Evolutionary conservation across 2,329 filamentous ascomycete species (phyloP).

Genomic region (Epichloe sibirici): DNA sequence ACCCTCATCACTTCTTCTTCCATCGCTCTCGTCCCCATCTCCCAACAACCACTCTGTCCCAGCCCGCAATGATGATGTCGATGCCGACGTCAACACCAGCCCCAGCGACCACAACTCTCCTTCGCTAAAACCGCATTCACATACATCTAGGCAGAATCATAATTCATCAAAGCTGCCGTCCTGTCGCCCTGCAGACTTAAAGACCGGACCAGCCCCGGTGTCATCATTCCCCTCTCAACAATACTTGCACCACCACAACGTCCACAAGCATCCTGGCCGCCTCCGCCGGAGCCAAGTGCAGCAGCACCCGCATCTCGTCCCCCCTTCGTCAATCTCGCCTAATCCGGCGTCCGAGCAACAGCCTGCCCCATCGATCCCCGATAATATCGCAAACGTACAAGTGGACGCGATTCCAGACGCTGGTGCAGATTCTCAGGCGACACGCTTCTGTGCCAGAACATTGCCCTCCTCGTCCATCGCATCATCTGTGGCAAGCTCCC

Average conservation of each 20-base stretch:
- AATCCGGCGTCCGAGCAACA: conserved; percentile 13
- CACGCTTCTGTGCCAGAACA: not conserved
- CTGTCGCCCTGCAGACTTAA: conserved; percentile 40
- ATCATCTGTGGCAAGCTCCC: conserved; percentile 2
- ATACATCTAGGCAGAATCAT: conserved; percentile 34
- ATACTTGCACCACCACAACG: conserved; percentile 10
- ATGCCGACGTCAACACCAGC: not conserved
- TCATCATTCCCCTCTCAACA: conserved; percentile 11
- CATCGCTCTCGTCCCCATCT: not conserved
- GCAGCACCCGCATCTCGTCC: conserved; percentile 2
- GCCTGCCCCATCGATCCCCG: conserved; percentile 6
- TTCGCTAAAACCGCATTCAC: conserved; percentile 24
- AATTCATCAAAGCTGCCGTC: conserved; percentile 44
- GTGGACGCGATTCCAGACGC: conserved; percentile 8
- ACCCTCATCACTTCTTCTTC: not conserved
- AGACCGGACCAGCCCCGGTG: conserved; percentile 15
- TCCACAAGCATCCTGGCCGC: conserved; percentile 3
- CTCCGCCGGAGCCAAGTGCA: not conserved
- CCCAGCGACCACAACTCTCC: not conserved
- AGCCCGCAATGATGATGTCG: not conserved
- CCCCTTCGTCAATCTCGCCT: conserved; percentile 15
- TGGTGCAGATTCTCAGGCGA: conserved; percentile 1
- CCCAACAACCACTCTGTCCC: not conserved
- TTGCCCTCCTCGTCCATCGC: not conserved
- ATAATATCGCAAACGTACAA: conserved; percentile 10